A percentile compares a stretch with the other conserved stretches of the same genome.
These are phyloP conservation scores for Aphanomyces astaci DNA, from an alignment of 352 stramenopile species.

Conservation along the genomic window DNA sequence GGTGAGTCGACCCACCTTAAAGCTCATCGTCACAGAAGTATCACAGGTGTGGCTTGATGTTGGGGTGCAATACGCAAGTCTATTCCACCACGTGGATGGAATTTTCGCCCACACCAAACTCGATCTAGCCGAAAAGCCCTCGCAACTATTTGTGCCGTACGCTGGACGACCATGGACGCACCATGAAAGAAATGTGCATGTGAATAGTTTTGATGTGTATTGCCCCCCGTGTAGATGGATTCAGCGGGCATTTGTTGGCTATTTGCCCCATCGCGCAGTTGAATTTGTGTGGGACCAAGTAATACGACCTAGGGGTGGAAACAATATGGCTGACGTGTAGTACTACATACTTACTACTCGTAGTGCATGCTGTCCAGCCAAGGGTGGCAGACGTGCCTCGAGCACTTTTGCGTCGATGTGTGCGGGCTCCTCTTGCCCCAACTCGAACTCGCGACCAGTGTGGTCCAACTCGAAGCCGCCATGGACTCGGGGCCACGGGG, in stretches of 20 bases:
- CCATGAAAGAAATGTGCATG: no score
- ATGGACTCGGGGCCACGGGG: background rate
- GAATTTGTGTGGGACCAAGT: slow-evolving; percentile 21
- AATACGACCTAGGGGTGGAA: background rate
- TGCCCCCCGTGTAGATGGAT: slow-evolving; percentile 10
- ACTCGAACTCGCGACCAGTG: background rate
- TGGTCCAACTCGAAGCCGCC: background rate
- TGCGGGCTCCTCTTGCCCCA: background rate
- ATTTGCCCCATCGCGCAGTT: background rate
- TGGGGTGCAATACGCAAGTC: background rate
- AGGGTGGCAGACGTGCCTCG: background rate
- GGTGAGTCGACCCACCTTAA: background rate
- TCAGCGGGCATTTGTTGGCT: slow-evolving; percentile 10
- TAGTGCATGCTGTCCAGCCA: slow-evolving; percentile 8
- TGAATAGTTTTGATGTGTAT: no score
- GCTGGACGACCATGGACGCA: background rate
- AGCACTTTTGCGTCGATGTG: slow-evolving; percentile 1
- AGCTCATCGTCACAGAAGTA: background rate
- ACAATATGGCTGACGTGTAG: background rate
- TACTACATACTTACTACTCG: background rate
- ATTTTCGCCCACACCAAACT: background rate
- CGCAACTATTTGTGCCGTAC: slow-evolving; percentile 1
- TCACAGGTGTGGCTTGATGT: slow-evolving; percentile 5
- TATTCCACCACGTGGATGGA: slow-evolving; percentile 7
- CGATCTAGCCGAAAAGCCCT: background rate